Base-by-base conservation (phyloP, 768 basidiomycete genomes). In the Imleria badia region DNA sequence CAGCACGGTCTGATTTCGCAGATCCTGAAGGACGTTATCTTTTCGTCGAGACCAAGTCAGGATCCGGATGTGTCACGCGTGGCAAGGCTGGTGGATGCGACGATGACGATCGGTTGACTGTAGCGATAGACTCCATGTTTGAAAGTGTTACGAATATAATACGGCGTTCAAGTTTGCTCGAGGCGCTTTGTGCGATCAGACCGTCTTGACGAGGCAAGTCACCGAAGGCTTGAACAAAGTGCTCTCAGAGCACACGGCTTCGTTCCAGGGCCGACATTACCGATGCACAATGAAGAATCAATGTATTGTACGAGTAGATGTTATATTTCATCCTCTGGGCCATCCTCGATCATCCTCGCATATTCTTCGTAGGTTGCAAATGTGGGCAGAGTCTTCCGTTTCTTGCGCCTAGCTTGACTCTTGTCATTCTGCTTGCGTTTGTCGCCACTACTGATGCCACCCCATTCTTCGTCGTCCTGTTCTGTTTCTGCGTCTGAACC, bases 1-100 rank as follows among this genome's bases (percentile, higher is more conserved):
- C 93, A 96, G 61, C 94, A 98, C 61, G 95, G 94, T 2, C 82
- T 98, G 50, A 94, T 97, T 56, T 79, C 94, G 3, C 95, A 98
- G 67, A 85, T 96, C 6, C 79, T 98, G 67, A 98, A 98, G 69
- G 94, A 96, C 58, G 81, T 92, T 41, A 82, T 98, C 38, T 97
- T 98, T 67, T 92, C 90, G 10, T 68, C 71, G 40, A 73, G 80
- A 47, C 78, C 76, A 15, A 59, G 54, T 49, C 57, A 65, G 45
- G 61, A 57, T 41, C 53, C 57, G 0, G 66, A 68, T 7, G 63
- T 63, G 20, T 63, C 55, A 8, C 65, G 59, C 10, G 57, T 67
- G 22, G 51, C 59, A 19, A 76, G 69, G 41, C 57, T 70, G 30
- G 57, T 76, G 31, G 76, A 77, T 54, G 68, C 73, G 14, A 62